phyloP scores from a whole-genome alignment of 164 flowering plant genomes.

The Annona squamosa region DNA sequence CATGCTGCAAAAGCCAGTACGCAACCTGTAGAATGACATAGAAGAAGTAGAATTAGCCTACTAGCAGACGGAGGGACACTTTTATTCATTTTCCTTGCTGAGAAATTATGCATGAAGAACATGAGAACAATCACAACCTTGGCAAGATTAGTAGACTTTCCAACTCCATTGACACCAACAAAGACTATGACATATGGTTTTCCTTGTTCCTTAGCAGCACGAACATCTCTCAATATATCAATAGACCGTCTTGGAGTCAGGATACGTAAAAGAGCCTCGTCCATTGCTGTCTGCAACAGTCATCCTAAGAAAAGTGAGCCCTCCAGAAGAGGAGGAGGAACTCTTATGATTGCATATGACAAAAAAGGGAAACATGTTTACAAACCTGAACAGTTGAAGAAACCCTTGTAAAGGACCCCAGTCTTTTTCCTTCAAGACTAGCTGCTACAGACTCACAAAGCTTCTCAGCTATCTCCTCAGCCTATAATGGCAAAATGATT shows the following conservation, averaged over 20 bases:
- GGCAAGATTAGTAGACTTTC: constrained; percentile 96
- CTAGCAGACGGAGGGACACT: background rate
- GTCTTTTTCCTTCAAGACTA: constrained; percentile 87
- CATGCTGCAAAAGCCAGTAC: constrained; percentile 94
- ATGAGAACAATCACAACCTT: constrained; percentile 38
- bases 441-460: constrained; percentile 94
- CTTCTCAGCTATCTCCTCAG: constrained; percentile 96
- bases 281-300: constrained; percentile 83
- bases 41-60: background rate
- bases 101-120: background rate
- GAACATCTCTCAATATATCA: constrained; percentile 93
- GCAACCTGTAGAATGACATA: constrained; percentile 59
- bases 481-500: constrained; percentile 31
- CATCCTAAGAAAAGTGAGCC: background rate
- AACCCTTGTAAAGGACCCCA: constrained; percentile 83
- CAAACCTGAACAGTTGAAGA: constrained; percentile 86
- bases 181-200: constrained; percentile 94
- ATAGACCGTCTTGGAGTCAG: constrained; percentile 93
- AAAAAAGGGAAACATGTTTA: constrained; percentile 2
- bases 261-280: constrained; percentile 92
- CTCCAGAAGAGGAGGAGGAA: background rate
- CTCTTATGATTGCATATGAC: background rate
- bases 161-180: constrained; percentile 99
- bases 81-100: background rate
- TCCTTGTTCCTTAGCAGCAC: constrained; percentile 84